These are phyloP conservation scores for Penicillium sp. DNA, from an alignment of 2,329 filamentous ascomycete genomes.

Conservation along the genomic window DNA sequence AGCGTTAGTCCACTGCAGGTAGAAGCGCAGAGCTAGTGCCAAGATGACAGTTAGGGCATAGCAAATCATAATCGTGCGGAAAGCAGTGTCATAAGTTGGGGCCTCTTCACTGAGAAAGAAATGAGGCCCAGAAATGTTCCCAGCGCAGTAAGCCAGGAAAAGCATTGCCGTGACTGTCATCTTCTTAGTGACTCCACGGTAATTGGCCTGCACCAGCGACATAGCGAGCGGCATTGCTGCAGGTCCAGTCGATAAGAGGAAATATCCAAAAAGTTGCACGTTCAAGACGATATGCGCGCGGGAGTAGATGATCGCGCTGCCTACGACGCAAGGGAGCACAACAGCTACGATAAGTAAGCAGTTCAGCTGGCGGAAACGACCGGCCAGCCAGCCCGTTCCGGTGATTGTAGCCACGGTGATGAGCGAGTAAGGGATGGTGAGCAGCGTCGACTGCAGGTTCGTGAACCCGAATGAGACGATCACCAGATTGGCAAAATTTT, in stretches of 20 bases:
- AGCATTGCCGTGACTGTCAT: slow-evolving; percentile 57
- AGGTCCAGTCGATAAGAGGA: slow-evolving; percentile 54
- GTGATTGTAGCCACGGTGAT: slow-evolving; percentile 50
- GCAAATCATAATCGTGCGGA: slow-evolving; percentile 56
- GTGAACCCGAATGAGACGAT: slow-evolving; percentile 20
- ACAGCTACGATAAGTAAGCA: slow-evolving; percentile 52
- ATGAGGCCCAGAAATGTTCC: slow-evolving; percentile 57
- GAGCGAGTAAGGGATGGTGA: slow-evolving; percentile 59
- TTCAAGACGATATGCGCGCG: slow-evolving; percentile 38
- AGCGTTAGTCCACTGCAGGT: slow-evolving; percentile 48
- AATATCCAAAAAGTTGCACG: slow-evolving; percentile 57
- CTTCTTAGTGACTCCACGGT: slow-evolving; percentile 58
- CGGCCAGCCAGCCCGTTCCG: slow-evolving; percentile 51
- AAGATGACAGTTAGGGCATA: slow-evolving; percentile 51
- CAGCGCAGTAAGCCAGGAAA: slow-evolving; percentile 55
- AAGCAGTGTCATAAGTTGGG: slow-evolving; percentile 54
- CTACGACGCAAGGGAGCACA: slow-evolving; percentile 52
- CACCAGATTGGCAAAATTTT: slow-evolving; percentile 46
- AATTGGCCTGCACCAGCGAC: slow-evolving; percentile 56
- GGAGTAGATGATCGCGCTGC: slow-evolving; percentile 53
- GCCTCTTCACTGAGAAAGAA: slow-evolving; percentile 52
- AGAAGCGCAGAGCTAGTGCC: slow-evolving; percentile 45
- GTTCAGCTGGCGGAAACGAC: slow-evolving; percentile 51
- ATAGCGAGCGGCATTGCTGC: slow-evolving; percentile 55
- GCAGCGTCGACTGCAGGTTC: slow-evolving; percentile 32